A percentile compares a stretch with the other conserved stretches of the same genome.
Evolutionary conservation across 2,329 filamentous ascomycete species (phyloP).

Genomic region (Arthrobotrys conoides): DNA sequence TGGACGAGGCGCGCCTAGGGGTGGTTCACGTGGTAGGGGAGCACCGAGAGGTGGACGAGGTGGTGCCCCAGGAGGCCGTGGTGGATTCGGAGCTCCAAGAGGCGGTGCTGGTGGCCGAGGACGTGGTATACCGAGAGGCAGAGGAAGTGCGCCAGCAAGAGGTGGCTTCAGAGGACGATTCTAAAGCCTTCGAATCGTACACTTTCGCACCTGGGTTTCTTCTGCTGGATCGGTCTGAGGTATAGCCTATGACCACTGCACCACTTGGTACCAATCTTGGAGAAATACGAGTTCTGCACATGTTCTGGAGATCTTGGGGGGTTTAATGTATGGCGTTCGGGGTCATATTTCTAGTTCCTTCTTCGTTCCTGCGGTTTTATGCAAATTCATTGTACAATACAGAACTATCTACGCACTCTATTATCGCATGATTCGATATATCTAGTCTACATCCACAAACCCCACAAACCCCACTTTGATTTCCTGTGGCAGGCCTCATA

Average conservation of each 20-base stretch:
- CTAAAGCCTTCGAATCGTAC: background rate
- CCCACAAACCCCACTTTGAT: background rate
- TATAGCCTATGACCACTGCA: background rate
- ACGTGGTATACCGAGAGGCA: constrained; percentile 56
- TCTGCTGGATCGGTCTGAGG: background rate
- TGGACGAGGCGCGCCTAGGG: constrained; percentile 42
- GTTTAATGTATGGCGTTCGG: constrained; percentile 55
- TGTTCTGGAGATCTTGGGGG: constrained; percentile 39
- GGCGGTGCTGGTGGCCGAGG: constrained; percentile 53
- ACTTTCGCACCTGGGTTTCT: background rate
- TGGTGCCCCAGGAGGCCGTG: constrained; percentile 44
- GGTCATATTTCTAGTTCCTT: constrained; percentile 35
- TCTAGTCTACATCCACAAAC: background rate
- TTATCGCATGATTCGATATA: too few relatives aligned
- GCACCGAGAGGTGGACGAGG: constrained; percentile 56
- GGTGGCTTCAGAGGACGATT: constrained; percentile 57
- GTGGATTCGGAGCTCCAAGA: constrained; percentile 49
- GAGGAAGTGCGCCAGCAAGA: constrained; percentile 56
- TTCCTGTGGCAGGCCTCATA: too few relatives aligned
- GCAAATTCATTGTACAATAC: constrained; percentile 53
- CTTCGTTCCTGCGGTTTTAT: constrained; percentile 26
- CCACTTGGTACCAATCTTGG: background rate
- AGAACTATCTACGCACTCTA: constrained; percentile 11
- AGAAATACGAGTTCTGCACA: constrained; percentile 22
- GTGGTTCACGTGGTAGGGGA: constrained; percentile 46